Percentiles rank a stretch among this genome's conserved stretches.
phyloP scores from a whole-genome alignment of 495 filamentous ascomycete species.

The Annulohypoxylon nitens region DNA sequence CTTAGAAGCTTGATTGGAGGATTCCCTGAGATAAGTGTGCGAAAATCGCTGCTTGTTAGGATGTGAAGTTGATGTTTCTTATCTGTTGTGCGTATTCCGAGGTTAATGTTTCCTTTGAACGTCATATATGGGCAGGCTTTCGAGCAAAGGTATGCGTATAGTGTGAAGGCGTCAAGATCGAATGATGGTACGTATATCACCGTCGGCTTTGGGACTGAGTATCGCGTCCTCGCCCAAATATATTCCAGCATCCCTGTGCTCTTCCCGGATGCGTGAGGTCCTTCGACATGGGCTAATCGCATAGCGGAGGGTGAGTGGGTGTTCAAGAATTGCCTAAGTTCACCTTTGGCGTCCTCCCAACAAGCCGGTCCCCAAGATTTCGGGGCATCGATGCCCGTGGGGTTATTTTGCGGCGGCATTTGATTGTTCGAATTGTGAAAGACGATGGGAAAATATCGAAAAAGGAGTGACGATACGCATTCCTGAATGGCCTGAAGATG shows the following conservation, averaged over 20 bases:
- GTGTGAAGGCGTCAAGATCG: not conserved
- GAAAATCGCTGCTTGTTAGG: not conserved
- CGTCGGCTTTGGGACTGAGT: not conserved
- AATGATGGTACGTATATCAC: constrained; percentile 4
- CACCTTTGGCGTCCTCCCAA: not conserved
- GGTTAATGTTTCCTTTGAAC: not conserved
- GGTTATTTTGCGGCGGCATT: too few species aligned
- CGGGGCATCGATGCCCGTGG: not conserved
- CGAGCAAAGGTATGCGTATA: not conserved
- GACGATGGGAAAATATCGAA: too few species aligned
- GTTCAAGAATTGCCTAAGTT: not conserved
- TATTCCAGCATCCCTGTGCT: constrained; percentile 3
- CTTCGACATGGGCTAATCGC: not conserved
- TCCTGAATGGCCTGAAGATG: too few species aligned
- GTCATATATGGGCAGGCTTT: not conserved
- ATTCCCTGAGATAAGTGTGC: not conserved
- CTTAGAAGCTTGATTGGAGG: not conserved
- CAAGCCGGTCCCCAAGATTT: not conserved
- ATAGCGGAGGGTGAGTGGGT: not conserved
- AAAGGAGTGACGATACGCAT: too few species aligned
- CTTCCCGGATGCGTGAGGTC: not conserved
- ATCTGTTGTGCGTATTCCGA: not conserved
- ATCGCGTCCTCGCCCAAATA: not conserved
- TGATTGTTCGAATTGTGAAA: too few species aligned
- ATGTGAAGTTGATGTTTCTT: not conserved